Evolutionary conservation across 495 filamentous ascomycete genomes (phyloP).

Genomic region (Astrothelium subdiscretum): DNA sequence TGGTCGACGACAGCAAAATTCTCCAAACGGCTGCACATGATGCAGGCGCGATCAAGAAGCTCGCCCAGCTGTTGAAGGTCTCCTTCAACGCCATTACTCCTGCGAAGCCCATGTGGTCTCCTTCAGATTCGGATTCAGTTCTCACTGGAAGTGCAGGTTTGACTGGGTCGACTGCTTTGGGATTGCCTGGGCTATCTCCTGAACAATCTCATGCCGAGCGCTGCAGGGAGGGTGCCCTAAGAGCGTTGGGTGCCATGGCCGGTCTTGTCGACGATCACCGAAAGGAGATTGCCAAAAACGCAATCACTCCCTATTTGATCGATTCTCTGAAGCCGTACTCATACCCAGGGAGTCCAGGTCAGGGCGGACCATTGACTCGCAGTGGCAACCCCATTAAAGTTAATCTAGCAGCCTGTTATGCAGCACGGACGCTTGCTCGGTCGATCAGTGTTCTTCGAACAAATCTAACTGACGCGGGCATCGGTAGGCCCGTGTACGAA

Average conservation of each 20-base stretch:
- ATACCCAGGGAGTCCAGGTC: neutral
- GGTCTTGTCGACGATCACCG: constrained; percentile 75
- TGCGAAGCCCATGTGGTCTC: constrained; percentile 28
- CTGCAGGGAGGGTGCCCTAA: constrained; percentile 65
- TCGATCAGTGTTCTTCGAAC: constrained; percentile 77
- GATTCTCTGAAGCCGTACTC: constrained; percentile 58
- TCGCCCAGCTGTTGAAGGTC: constrained; percentile 68
- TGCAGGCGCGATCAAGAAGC: constrained; percentile 56
- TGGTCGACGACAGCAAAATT: constrained; percentile 63
- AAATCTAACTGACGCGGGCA: constrained; percentile 70
- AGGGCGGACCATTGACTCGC: constrained; percentile 1
- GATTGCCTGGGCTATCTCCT: constrained; percentile 48
- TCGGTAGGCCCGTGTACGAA: constrained; percentile 66
- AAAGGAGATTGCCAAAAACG: constrained; percentile 70
- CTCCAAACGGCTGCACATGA: constrained; percentile 78
- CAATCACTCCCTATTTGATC: constrained; percentile 67
- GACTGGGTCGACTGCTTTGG: constrained; percentile 31
- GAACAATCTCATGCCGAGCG: constrained; percentile 60
- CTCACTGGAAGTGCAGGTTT: constrained; percentile 2
- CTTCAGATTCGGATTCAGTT: constrained; percentile 10
- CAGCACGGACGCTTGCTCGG: constrained; percentile 63
- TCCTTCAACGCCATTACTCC: constrained; percentile 40
- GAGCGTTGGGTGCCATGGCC: constrained; percentile 65
- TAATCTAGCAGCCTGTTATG: constrained; percentile 74
- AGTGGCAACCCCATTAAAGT: constrained; percentile 48